Base-by-base conservation (phyloP, 306 rosid genomes). In the Glycine latifolia region DNA sequence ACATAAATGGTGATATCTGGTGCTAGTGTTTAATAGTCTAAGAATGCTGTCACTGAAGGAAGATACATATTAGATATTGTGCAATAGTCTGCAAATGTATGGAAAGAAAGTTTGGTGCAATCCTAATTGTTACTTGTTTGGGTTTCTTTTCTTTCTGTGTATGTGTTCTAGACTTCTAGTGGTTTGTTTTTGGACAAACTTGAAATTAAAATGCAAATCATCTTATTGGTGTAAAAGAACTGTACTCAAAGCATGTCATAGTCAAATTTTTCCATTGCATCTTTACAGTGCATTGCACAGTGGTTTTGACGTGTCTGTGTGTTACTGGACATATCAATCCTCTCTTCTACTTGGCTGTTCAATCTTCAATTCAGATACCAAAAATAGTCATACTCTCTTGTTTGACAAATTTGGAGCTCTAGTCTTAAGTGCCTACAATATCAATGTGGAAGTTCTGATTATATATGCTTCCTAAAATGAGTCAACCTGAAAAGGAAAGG, bases 1-100 rank as follows among this genome's bases (percentile, higher is more conserved):
- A 35, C 62, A 17, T 75, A 75, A 66, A 26, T 82, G 65, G 26
- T 43, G 68, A 46, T 69, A n/a, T 56, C 49, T 37, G 26, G 67
- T 20, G 60, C 26, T 63, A 39, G 75, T 33, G 52, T 37, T 35
- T 67, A 6, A 46, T 31, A 46, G 53, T 75, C 85, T 81, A 67
- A 41, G 67, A 76, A 35, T 79, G 62, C 53, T 50, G 49, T 55
- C 55, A 49, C 4, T 68, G 65, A 26, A 56, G 71, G 31, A 67
- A 55, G 26, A 26, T 58, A 41, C 43, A 67, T 67, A 77, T 67
- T 73, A 17, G 73, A 61, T 52, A 16, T 67, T 33, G 56, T 73
- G 63, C 20, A 44, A 65, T 65, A 41, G 80, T 65, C 47, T 14
- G 7, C 63, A 35, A 55, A 49, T 81, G 20, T 52, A 65, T 14